Percentiles rank a stretch among this genome's conserved stretches.
Evolutionary conservation across 2,329 filamentous ascomycete genomes (phyloP).

Genomic region (Drechmeria coniospora): DNA sequence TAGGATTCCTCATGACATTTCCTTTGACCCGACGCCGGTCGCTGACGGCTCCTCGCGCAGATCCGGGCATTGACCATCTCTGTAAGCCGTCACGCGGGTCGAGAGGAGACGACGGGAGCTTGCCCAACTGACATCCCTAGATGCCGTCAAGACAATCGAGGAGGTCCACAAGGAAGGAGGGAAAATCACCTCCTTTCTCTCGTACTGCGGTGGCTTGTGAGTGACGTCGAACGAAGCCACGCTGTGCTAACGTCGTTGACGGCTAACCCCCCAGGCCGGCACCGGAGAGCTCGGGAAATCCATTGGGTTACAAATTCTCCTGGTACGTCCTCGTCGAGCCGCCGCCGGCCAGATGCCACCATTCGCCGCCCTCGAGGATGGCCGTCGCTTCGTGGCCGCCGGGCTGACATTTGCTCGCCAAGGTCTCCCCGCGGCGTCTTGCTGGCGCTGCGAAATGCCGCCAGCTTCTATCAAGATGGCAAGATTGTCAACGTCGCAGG

Average conservation of each 20-base stretch:
- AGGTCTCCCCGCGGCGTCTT: slow-evolving; percentile 73
- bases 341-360: too few relatives aligned
- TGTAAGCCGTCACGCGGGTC: slow-evolving; percentile 11
- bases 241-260: too few relatives aligned
- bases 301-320: slow-evolving; percentile 79
- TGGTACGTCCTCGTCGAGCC: too few relatives aligned
- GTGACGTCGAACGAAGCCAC: too few relatives aligned
- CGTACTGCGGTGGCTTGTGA: slow-evolving; percentile 75
- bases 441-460: slow-evolving; percentile 73
- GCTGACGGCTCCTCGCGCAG: slow-evolving; percentile 21
- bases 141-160: slow-evolving; percentile 77
- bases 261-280: too few relatives aligned
- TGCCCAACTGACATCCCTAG: slow-evolving; percentile 21
- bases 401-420: too few relatives aligned
- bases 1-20: slow-evolving; percentile 12
- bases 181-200: slow-evolving; percentile 69
- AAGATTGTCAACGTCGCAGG: slow-evolving; percentile 53
- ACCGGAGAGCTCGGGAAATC: slow-evolving; percentile 67
- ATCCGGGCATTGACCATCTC: slow-evolving; percentile 59
- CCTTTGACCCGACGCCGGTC: not conserved
- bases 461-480: slow-evolving; percentile 68
- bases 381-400: too few relatives aligned
- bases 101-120: not conserved
- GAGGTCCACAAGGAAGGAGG: slow-evolving; percentile 78
- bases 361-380: too few relatives aligned